Conservation (phyloP, 805 yeast genomes). For the Brettanomyces anomalus region DNA sequence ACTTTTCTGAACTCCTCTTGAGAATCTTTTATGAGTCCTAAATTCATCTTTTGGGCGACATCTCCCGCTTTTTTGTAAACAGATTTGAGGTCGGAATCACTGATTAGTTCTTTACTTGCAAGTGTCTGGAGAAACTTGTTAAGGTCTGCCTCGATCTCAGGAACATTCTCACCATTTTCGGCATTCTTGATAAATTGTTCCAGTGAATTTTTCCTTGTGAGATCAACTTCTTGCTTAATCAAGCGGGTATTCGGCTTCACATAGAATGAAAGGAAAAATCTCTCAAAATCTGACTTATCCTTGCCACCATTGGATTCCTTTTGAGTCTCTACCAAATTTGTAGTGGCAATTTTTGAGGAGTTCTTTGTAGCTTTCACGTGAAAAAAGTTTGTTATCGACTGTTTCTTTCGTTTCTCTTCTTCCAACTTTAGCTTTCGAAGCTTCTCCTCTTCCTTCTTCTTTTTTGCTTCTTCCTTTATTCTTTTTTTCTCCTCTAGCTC, state of each 20-base stretch:
- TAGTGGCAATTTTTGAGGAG: slow-evolving; percentile 2
- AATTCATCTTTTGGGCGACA: slow-evolving; percentile 23
- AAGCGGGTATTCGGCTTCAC: slow-evolving; percentile 16
- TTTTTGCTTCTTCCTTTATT: slow-evolving; percentile 10
- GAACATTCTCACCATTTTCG: neutral
- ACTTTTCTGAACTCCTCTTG: slow-evolving; percentile 26
- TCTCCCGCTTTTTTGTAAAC: slow-evolving; percentile 15
- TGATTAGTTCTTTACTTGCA: neutral
- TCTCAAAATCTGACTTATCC: slow-evolving; percentile 11
- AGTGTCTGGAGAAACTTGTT: neutral
- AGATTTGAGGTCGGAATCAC: neutral
- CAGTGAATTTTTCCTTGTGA: slow-evolving; percentile 3
- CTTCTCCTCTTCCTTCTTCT: slow-evolving; percentile 16
- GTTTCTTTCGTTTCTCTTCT: slow-evolving; percentile 17
- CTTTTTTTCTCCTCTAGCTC: slow-evolving; percentile 21
- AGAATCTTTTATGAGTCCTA: slow-evolving; percentile 24
- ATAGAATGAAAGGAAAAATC: slow-evolving; percentile 23
- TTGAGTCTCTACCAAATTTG: neutral
- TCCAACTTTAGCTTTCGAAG: slow-evolving; percentile 14
- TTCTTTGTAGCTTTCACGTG: slow-evolving; percentile 11
- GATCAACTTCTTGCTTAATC: neutral
- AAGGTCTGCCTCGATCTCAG: neutral
- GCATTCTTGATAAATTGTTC: slow-evolving; percentile 6
- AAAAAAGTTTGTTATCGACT: slow-evolving; percentile 27
- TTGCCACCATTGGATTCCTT: neutral